Percentiles rank a stretch among this genome's conserved stretches.
Evolutionary conservation across 768 basidiomycete genomes (phyloP).

Genomic region (Coprinopsis cinerea): DNA sequence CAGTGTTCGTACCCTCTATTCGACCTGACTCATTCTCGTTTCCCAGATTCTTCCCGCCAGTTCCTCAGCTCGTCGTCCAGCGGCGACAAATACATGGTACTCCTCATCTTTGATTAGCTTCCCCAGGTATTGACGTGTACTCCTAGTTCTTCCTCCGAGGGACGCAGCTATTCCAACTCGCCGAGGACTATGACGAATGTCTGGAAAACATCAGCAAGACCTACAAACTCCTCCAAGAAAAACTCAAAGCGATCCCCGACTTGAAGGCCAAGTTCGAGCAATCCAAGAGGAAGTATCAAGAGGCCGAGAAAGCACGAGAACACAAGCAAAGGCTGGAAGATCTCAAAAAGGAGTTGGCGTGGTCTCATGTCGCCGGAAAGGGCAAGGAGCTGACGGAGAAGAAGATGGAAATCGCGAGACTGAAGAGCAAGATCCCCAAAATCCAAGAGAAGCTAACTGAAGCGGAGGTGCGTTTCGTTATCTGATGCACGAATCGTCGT

Average conservation of each 20-base stretch:
- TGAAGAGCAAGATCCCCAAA: slow-evolving; percentile 30
- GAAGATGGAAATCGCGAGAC: slow-evolving; percentile 29
- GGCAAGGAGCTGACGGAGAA: slow-evolving; percentile 47
- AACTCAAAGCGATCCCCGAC: slow-evolving; percentile 76
- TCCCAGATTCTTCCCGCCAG: slow-evolving; percentile 59
- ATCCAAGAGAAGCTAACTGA: slow-evolving; percentile 27
- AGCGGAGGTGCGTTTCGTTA: slow-evolving; percentile 27
- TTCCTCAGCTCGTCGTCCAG: slow-evolving; percentile 83
- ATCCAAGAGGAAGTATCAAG: slow-evolving; percentile 54
- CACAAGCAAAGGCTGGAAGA: slow-evolving; percentile 63
- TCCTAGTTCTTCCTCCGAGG: slow-evolving; percentile 88
- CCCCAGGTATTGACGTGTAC: slow-evolving; percentile 3
- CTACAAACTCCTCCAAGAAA: slow-evolving; percentile 56
- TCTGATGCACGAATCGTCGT: not conserved
- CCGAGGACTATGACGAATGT: slow-evolving; percentile 79
- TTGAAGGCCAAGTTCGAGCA: slow-evolving; percentile 54
- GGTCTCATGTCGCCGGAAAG: slow-evolving; percentile 78
- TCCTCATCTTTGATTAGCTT: slow-evolving; percentile 13
- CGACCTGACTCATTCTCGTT: slow-evolving; percentile 26
- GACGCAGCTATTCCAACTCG: slow-evolving; percentile 84
- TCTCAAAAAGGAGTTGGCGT: slow-evolving; percentile 77
- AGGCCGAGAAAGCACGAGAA: slow-evolving; percentile 69
- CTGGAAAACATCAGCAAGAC: slow-evolving; percentile 68
- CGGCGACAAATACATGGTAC: slow-evolving; percentile 83
- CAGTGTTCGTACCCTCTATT: not conserved